Conservation (phyloP, 2,329 filamentous ascomycete genomes). For the Penicillium sp. region DNA sequence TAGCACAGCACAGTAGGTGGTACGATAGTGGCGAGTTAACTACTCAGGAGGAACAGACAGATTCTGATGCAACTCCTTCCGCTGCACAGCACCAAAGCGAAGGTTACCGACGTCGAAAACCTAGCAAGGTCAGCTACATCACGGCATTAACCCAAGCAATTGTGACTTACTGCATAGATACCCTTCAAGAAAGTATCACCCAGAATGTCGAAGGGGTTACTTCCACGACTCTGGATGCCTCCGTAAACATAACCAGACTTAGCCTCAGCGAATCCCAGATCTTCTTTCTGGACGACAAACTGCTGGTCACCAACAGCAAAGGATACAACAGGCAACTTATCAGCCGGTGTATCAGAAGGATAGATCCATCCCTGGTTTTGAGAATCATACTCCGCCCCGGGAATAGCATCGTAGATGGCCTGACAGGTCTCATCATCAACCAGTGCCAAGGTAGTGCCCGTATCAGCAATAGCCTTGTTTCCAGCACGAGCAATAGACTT, state of each 20-base stretch:
- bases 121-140: conserved; percentile 31
- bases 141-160: neutral
- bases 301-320: conserved; percentile 61
- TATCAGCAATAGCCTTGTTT: conserved; percentile 68
- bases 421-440: conserved; percentile 60
- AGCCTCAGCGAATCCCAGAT: conserved; percentile 57
- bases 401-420: conserved; percentile 62
- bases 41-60: conserved; percentile 14
- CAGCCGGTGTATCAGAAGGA: conserved; percentile 51
- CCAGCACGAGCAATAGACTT: conserved; percentile 48
- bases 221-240: conserved; percentile 61
- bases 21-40: neutral
- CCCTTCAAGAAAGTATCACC: conserved; percentile 63
- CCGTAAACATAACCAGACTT: conserved; percentile 58
- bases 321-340: conserved; percentile 57
- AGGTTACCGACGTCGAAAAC: conserved; percentile 61
- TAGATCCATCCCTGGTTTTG: conserved; percentile 61
- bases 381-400: conserved; percentile 56
- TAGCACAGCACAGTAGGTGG: neutral
- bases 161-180: conserved; percentile 56
- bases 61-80: conserved; percentile 41
- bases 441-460: conserved; percentile 65
- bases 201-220: conserved; percentile 59
- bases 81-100: conserved; percentile 59
- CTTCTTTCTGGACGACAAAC: conserved; percentile 60